These are phyloP conservation scores for Cucurbita pepo DNA, from an alignment of 306 rosid genomes.

Conservation along the genomic window DNA sequence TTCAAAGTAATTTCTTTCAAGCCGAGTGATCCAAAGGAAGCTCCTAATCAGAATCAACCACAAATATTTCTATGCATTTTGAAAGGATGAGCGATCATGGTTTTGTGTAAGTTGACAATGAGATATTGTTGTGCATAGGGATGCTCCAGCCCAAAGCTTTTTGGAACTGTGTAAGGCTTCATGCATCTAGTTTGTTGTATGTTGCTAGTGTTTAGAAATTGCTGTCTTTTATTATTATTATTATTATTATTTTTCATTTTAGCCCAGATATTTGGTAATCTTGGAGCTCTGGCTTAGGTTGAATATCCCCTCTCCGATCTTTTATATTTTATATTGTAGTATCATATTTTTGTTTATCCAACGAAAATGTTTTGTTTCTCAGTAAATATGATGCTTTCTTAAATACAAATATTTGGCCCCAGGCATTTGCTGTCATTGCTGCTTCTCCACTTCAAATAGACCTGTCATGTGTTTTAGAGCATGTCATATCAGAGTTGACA, in stretches of 20 bases:
- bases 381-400: background rate
- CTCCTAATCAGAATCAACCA: no score
- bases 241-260: no score
- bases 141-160: no score
- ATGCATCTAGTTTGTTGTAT: background rate
- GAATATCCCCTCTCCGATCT: background rate
- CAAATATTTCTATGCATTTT: no score
- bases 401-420: slow-evolving; percentile 10
- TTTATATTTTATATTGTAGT: no score
- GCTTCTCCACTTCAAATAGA: slow-evolving; percentile 79
- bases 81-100: no score
- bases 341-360: background rate
- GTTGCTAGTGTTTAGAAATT: background rate
- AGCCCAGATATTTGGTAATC: background rate
- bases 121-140: no score
- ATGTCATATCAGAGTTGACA: slow-evolving; percentile 77
- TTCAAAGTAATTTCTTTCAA: no score
- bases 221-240: no score
- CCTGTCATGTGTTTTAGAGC: slow-evolving; percentile 82
- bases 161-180: background rate
- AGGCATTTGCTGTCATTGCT: slow-evolving; percentile 98
- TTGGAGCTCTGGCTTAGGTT: background rate
- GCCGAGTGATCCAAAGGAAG: no score
- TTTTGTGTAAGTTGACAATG: no score
- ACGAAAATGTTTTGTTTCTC: background rate